Evolutionary conservation across 2,329 filamentous ascomycete genomes (phyloP), one percentile per base, ranked within the genome.

Genomic region (Ophiocordyceps australis): DNA sequence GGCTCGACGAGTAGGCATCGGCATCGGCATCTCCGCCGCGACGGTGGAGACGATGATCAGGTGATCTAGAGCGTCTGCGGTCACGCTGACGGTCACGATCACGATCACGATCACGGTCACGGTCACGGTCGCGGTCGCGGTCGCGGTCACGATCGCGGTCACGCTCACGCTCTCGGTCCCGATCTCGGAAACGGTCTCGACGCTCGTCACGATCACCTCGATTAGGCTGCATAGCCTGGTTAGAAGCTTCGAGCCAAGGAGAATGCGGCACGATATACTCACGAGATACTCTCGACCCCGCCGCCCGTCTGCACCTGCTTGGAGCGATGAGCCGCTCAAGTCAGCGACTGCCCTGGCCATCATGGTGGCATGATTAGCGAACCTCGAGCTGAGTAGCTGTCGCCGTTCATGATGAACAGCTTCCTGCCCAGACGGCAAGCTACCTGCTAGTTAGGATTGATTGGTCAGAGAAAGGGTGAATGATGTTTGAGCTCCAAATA

Each of bases 1-100:
- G 77, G 52, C 83, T 93, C 5, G 80, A 83, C 13, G 85, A 92
- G 55, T 95, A 95, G 29, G 79, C 74, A 52, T 94, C 83, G 49
- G 86, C 80, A 30, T 70, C 65, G 49, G 66, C 69, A 26, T 89
- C 77, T 38, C 77, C 77, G n/a, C n/a, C n/a, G 39, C 80, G 73
- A 30, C 74, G 66, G 37, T 70, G 59, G 42, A 68, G 42, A 31
- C 54, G 65, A 44, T 80, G 73, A 40, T 78, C 74, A 30, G 85
- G 85, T 12, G 86, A 95, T 46, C 86, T 74, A 32, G 85, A 93
- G 36, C 86, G 77, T 53, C 83, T 67, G 42, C 75, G 65, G 28
- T 71, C 69, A 37, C 65, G 46, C 24, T 55, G 52, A 30, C 55
- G 45, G 28, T 49, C 37, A 28, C 46, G 43, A 26, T 47, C 43